These are phyloP conservation scores for Penicillium oxalicum DNA, from an alignment of 2,329 filamentous ascomycete genomes.

Conservation along the genomic window DNA sequence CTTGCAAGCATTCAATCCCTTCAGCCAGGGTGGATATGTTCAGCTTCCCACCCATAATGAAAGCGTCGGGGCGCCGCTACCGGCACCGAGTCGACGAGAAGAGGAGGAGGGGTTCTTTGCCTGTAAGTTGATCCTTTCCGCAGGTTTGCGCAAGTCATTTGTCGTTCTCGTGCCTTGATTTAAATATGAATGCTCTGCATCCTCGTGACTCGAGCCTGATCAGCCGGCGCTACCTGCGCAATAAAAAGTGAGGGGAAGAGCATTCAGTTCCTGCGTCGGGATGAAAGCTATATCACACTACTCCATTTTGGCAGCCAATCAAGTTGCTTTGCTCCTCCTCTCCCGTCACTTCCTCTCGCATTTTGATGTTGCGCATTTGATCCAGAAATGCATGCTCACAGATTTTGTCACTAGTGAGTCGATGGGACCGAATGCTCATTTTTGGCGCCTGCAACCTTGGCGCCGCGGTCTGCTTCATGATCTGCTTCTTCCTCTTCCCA, in stretches of 20 bases:
- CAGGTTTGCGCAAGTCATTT: constrained; percentile 1
- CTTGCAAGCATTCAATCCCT: constrained; percentile 81
- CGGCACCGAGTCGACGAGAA: constrained; percentile 75
- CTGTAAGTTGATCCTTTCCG: constrained; percentile 58
- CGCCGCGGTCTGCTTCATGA: constrained; percentile 83
- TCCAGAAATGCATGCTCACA: constrained; percentile 12
- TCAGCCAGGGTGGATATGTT: constrained; percentile 75
- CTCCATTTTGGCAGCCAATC: too few species aligned
- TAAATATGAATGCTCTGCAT: not conserved
- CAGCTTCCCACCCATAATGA: constrained; percentile 76
- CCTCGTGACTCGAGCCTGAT: constrained; percentile 15
- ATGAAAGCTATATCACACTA: constrained; percentile 7
- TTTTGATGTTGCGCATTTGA: too few species aligned
- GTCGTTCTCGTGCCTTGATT: constrained; percentile 8
- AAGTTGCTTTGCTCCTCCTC: too few species aligned
- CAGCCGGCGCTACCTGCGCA: constrained; percentile 7
- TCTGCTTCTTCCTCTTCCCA: constrained; percentile 83
- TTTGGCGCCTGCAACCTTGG: constrained; percentile 88
- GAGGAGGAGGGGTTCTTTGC: constrained; percentile 96
- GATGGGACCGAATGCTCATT: constrained; percentile 91
- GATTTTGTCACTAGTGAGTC: constrained; percentile 62
- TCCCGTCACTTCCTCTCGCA: too few species aligned
- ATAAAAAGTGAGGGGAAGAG: constrained; percentile 28
- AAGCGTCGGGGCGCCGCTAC: constrained; percentile 73
- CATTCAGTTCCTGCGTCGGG: constrained; percentile 36